Evolutionary conservation across 345 rosid species (phyloP), one percentile per base, ranked within the genome.

Genomic region (Camelina sativa): DNA sequence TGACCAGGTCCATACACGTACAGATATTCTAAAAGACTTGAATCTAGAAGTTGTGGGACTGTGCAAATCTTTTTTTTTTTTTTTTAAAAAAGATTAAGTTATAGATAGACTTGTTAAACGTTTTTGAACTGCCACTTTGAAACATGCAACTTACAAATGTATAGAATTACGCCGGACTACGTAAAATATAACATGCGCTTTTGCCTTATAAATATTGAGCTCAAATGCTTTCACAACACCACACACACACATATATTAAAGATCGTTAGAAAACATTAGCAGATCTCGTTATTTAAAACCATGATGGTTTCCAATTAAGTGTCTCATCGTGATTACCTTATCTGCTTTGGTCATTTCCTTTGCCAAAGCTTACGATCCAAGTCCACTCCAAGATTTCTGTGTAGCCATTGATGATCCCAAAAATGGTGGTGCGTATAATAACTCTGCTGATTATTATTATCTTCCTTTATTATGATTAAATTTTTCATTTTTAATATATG

Each of bases 341-440:
- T 13, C 17, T 7, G 40, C 63, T 5, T 68, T 68, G 52, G 72
- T 23, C 40, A n/a, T 54, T 54, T 54, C 62, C 11, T 54, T 55
- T 22, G 53, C 28, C 8, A 11, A 40, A 4, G 62, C 72, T 54
- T 54, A 38, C 41, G 72, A 68, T 68, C 72, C 72, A 54, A 68
- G 72, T 54, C 72, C 72, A 38, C 72, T 54, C 25, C 72, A 68
- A 68, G 72, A 68, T 38, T 68, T 68, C 28, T 68, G 72, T 40
- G 62, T 68, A 1, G 72, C 72, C 52, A 15, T 54, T 54, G 6
- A 4, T 3, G 16, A 68, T 38, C 72, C 11, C 17, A 68, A 68
- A 1, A 54, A 68, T 25, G 72, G 72, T 41, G 73, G 73, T 68
- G 4, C 37, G 72, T 38, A 12, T 19, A 37, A 52, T 28, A 52